phyloP scores from a whole-genome alignment of 495 filamentous ascomycete species.

The Stereocaulon alpinum region DNA sequence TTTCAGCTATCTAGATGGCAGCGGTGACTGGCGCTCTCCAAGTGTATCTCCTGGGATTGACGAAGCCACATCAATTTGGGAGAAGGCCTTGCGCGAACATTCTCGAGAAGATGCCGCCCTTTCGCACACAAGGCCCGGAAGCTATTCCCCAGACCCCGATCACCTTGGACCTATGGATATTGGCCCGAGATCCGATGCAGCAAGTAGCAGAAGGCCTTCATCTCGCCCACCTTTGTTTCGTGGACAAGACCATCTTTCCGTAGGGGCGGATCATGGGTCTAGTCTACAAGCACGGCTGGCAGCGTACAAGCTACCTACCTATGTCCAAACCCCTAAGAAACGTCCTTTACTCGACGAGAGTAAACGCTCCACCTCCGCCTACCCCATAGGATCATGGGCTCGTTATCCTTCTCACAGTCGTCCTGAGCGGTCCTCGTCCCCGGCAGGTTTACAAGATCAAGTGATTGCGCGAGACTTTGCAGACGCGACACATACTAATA shows the following conservation, averaged over 20 bases:
- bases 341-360: conserved; percentile 1
- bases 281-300: conserved; percentile 12
- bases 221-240: neutral
- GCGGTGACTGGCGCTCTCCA: conserved; percentile 1
- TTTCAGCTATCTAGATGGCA: conserved; percentile 14
- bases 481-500: neutral
- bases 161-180: neutral
- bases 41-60: conserved; percentile 1
- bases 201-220: neutral
- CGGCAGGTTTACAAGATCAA: conserved; percentile 13
- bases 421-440: conserved; percentile 11
- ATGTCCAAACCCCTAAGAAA: neutral
- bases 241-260: neutral
- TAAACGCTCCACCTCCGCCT: conserved; percentile 7
- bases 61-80: conserved; percentile 12
- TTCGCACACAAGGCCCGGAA: conserved; percentile 13
- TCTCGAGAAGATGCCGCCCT: conserved; percentile 10
- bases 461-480: conserved; percentile 19
- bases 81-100: conserved; percentile 16
- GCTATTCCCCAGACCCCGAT: conserved; percentile 7
- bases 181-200: neutral
- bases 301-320: conserved; percentile 9
- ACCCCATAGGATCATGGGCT: conserved; percentile 14
- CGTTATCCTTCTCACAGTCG: conserved; percentile 19
- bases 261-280: conserved; percentile 2